Percentiles rank a stretch among this genome's conserved stretches.
Conservation (phyloP, 768 basidiomycete genomes). For the Kwoniella dendrophila region DNA sequence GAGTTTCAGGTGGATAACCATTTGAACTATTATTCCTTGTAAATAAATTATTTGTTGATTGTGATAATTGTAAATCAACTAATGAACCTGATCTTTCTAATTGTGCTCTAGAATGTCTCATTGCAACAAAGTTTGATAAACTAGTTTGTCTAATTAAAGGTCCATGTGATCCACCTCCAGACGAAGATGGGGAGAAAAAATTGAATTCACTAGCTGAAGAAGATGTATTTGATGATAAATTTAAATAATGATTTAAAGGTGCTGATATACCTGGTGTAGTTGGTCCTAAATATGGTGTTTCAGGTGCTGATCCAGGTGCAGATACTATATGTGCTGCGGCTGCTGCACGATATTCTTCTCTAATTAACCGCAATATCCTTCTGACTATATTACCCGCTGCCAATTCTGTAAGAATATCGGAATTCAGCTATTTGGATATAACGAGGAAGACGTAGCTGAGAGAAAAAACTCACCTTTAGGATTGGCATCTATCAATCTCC, state of each 20-base stretch:
- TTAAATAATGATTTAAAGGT: conserved; percentile 48
- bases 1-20: conserved; percentile 17
- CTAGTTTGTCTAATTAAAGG: conserved; percentile 39
- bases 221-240: conserved; percentile 27
- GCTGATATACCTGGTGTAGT: conserved; percentile 51
- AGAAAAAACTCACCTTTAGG: conserved; percentile 73
- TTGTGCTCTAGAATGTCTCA: conserved; percentile 53
- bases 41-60: conserved; percentile 29
- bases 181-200: conserved; percentile 12
- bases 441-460: conserved; percentile 2
- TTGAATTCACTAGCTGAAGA: conserved; percentile 21
- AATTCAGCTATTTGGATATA: background rate
- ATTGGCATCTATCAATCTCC: conserved; percentile 81
- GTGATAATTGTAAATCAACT: conserved; percentile 30
- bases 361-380: conserved; percentile 86
- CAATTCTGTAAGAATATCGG: conserved; percentile 66
- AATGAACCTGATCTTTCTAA: conserved; percentile 44
- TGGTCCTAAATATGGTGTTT: conserved; percentile 48
- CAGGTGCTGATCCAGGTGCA: conserved; percentile 40
- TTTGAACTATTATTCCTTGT: conserved; percentile 10
- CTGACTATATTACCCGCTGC: conserved; percentile 93
- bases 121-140: conserved; percentile 52
- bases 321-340: conserved; percentile 59
- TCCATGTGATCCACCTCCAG: no score
- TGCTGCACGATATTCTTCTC: conserved; percentile 91